Evolutionary conservation across 768 basidiomycete species (phyloP), one percentile per base, ranked within the genome.

Genomic region (Mycena albidolilacea): DNA sequence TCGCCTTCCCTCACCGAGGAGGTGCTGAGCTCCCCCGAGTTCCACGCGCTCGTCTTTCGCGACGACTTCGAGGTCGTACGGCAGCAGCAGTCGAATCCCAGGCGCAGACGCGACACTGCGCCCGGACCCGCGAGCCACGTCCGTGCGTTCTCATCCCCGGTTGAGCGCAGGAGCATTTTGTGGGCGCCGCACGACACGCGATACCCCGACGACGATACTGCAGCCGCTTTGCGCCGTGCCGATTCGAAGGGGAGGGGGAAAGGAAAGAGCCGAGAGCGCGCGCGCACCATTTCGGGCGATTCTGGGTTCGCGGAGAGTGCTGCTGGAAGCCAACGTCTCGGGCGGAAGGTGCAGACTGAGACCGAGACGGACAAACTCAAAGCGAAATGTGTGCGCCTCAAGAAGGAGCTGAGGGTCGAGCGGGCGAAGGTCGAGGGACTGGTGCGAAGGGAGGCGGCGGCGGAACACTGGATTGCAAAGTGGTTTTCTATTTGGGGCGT

Each of bases 1-100:
- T 60, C 72, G 19, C 58, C 67, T 48, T 73, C 72, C 30, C 62
- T 73, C 39, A 54, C 67, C 6, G 72, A 73, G 35, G 67, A 64
- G 41, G 54, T 73, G 43, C 67, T 68, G 21, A 59, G 60, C 46
- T 73, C 67, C 1, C 63, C 72, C n/a, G 46, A 46, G 11, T 69
- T 73, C 55, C 64, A 17, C 19, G n/a, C 21, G n/a, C 9, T 9
- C 46, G 43, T 7, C 37, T 61, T 69, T 19, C 9, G 17, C 17
- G 37, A 48, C 4, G 46, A 43, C 21, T 3, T 37, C 9, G 60
- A 55, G 3, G 30, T 30, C 30, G 30, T 30, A 30, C 30, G 3
- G 30, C 30, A 30, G 30, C 8, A 15, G 14, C 35, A 37, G 11
- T 50, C 46, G 37, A 14, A 15, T 35, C 52, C 58, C 12, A 9